These are phyloP conservation scores for Cardamine resedifolia DNA, from an alignment of 345 rosid genomes.

Conservation along the genomic window DNA sequence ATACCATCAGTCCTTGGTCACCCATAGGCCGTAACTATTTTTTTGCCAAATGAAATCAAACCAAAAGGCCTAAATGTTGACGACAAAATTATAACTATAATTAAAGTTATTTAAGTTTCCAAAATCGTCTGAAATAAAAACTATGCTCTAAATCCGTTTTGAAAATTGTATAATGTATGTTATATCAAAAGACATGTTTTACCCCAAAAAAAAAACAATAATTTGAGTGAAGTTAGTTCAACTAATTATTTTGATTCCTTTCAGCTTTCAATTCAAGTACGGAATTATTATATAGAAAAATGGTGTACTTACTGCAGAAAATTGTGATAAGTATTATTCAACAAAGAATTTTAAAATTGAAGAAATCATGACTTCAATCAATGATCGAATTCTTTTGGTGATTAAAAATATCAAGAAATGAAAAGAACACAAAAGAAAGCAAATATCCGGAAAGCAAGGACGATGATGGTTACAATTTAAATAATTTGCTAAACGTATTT, in stretches of 20 bases:
- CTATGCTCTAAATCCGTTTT: too few relatives aligned
- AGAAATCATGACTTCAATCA: background rate
- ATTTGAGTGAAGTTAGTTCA: slow-evolving; percentile 12
- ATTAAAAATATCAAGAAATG: background rate
- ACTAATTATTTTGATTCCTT: slow-evolving; percentile 9
- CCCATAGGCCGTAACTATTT: background rate
- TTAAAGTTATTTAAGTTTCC: too few relatives aligned
- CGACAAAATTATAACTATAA: too few relatives aligned
- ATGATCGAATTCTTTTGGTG: background rate
- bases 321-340: background rate
- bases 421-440: background rate
- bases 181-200: background rate
- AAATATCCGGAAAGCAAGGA: background rate
- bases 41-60: too few relatives aligned
- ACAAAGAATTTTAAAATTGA: background rate
- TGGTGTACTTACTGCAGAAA: background rate
- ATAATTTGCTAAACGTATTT: background rate
- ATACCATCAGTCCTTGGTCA: background rate
- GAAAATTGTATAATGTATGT: too few relatives aligned
- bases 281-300: background rate
- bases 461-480: background rate
- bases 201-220: too few relatives aligned
- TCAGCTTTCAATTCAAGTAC: background rate
- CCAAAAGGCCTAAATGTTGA: background rate
- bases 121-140: too few relatives aligned